Percentiles rank a stretch among this genome's conserved stretches.
Conservation (phyloP, 2,329 filamentous ascomycete species). For the Chrysoporthe cubensis region DNA sequence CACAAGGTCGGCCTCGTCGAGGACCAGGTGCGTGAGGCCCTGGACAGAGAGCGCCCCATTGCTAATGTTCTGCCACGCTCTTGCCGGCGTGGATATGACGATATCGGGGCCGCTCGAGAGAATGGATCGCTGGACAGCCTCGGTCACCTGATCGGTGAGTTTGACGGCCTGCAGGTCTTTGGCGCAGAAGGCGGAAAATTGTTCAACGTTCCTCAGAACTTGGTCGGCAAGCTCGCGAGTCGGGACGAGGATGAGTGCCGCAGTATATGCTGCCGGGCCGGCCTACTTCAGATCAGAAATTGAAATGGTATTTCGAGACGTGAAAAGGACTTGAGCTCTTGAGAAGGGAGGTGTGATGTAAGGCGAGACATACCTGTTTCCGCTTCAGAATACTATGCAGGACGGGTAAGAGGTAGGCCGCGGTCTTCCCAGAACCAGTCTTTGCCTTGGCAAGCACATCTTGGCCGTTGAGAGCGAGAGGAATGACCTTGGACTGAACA, state of each 20-base stretch:
- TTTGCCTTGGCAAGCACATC: conserved; percentile 92
- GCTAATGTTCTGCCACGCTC: conserved; percentile 78
- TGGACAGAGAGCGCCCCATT: conserved; percentile 71
- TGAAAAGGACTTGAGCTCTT: conserved; percentile 21
- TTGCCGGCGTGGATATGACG: conserved; percentile 87
- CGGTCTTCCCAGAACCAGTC: conserved; percentile 96
- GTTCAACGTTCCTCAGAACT: conserved; percentile 77
- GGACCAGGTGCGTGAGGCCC: conserved; percentile 75
- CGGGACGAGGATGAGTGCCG: conserved; percentile 88
- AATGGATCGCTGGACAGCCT: conserved; percentile 84
- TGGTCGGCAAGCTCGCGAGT: conserved; percentile 94
- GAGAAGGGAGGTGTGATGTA: background rate
- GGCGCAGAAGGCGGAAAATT: conserved; percentile 80
- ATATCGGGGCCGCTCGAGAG: conserved; percentile 87
- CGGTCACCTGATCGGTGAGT: conserved; percentile 86
- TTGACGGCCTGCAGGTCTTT: conserved; percentile 84
- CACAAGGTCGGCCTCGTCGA: conserved; percentile 94
- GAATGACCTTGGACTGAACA: conserved; percentile 86
- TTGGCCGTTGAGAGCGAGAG: conserved; percentile 81
- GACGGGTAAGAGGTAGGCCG: conserved; percentile 92
- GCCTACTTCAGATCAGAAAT: conserved; percentile 41
- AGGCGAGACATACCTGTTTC: conserved; percentile 60
- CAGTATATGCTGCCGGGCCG: conserved; percentile 58
- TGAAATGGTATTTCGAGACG: conserved; percentile 26
- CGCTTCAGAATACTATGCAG: conserved; percentile 80